Conservation (phyloP, 2,329 filamentous ascomycete species). For the Diplodia intermedia region DNA sequence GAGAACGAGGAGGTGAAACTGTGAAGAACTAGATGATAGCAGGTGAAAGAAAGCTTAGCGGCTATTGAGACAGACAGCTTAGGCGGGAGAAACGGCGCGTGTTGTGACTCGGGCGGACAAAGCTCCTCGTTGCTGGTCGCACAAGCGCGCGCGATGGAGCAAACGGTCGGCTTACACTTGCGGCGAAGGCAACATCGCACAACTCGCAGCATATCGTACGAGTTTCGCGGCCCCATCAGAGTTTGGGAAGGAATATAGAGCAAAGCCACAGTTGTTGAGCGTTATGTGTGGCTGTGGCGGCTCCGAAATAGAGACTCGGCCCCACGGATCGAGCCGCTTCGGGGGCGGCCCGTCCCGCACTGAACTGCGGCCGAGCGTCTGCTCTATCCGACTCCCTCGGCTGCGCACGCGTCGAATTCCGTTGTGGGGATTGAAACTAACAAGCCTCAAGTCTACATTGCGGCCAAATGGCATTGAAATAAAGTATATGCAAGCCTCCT, state of each 20-base stretch:
- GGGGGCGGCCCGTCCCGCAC: slow-evolving; percentile 3
- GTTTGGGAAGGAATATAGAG: not conserved
- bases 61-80: not conserved
- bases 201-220: not conserved
- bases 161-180: not conserved
- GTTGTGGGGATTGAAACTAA: not conserved
- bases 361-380: too few species aligned
- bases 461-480: not conserved
- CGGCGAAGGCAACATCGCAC: not conserved
- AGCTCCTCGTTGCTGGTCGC: not conserved
- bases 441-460: too few species aligned
- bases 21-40: not conserved
- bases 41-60: not conserved
- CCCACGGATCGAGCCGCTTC: slow-evolving; percentile 1
- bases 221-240: not conserved
- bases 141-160: not conserved
- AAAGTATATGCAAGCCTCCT: slow-evolving; percentile 11
- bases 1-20: not conserved
- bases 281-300: slow-evolving; percentile 1
- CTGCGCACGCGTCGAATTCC: too few species aligned
- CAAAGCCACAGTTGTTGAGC: slow-evolving; percentile 1
- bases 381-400: not conserved
- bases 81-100: not conserved
- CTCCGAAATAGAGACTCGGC: not conserved
- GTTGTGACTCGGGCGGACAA: not conserved